A percentile compares a stretch with the other conserved stretches of the same genome.
Evolutionary conservation across 441 rosid species (phyloP).

Genomic region (Isatis lusitanica): DNA sequence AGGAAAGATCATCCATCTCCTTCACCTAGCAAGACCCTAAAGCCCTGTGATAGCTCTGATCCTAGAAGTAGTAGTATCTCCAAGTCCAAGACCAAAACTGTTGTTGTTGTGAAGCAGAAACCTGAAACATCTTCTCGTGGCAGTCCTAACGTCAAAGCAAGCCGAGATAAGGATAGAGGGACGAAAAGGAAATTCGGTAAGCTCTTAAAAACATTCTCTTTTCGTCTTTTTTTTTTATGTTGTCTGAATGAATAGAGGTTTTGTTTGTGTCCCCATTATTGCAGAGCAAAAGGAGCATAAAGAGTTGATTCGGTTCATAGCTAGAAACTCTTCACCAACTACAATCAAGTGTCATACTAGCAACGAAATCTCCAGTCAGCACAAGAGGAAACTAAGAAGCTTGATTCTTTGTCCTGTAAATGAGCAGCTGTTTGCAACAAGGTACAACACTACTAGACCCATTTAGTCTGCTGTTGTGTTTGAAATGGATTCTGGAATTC

Average conservation of each 20-base stretch:
- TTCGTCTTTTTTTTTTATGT: background rate
- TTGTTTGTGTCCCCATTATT: conserved; percentile 17
- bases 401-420: conserved; percentile 71
- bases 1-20: conserved; percentile 47
- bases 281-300: conserved; percentile 75
- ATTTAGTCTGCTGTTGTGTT: background rate
- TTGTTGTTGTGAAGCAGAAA: conserved; percentile 37
- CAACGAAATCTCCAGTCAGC: conserved; percentile 79
- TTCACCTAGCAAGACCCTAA: conserved; percentile 25
- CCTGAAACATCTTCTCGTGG: conserved; percentile 42
- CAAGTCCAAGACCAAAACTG: conserved; percentile 25
- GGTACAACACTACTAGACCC: conserved; percentile 42
- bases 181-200: conserved; percentile 74
- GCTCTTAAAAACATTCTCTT: background rate
- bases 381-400: conserved; percentile 92
- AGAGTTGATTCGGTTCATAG: conserved; percentile 70
- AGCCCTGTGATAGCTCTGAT: conserved; percentile 24
- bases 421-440: conserved; percentile 83
- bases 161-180: conserved; percentile 48
- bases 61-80: conserved; percentile 22
- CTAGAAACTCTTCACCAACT: conserved; percentile 53
- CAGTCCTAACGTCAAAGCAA: conserved; percentile 39
- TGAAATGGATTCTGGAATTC: conserved; percentile 15
- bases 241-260: background rate
- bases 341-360: conserved; percentile 57